Evolutionary conservation across 176 grass and related monocot species (phyloP).

Genomic region (Tuctoria greenei): DNA sequence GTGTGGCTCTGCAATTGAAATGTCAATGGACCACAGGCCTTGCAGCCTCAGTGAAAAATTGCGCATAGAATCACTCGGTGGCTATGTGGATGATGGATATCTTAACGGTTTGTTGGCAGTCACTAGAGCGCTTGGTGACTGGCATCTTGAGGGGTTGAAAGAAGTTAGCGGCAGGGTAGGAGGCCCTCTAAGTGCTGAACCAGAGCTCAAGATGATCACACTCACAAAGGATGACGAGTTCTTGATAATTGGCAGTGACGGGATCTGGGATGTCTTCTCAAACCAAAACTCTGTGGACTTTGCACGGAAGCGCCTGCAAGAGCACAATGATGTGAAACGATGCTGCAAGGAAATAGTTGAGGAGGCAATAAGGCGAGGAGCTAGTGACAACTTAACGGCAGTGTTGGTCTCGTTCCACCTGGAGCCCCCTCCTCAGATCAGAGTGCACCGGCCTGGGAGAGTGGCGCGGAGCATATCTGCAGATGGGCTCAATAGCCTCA

Average conservation of each 20-base stretch:
- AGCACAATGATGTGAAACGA: constrained; percentile 69
- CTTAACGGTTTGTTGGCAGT: constrained; percentile 75
- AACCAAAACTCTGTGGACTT: constrained; percentile 88
- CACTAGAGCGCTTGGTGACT: constrained; percentile 82
- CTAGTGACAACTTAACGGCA: constrained; percentile 59
- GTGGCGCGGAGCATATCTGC: constrained; percentile 71
- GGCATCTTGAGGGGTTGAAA: constrained; percentile 93
- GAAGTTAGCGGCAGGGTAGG: constrained; percentile 7
- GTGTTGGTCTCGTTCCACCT: constrained; percentile 69
- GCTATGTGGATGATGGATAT: constrained; percentile 79
- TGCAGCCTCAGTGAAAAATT: constrained; percentile 58
- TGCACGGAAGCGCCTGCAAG: constrained; percentile 57
- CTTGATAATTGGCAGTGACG: constrained; percentile 83
- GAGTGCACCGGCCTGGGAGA: constrained; percentile 15
- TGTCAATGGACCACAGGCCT: constrained; percentile 86
- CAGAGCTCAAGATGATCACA: constrained; percentile 73
- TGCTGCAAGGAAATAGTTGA: constrained; percentile 85
- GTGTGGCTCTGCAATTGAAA: constrained; percentile 64
- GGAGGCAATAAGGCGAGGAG: constrained; percentile 59
- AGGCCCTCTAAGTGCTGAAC: constrained; percentile 79
- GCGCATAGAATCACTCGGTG: constrained; percentile 72
- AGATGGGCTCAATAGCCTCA: constrained; percentile 71
- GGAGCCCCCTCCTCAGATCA: constrained; percentile 47
- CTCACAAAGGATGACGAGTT: constrained; percentile 84
- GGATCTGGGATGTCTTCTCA: constrained; percentile 89